These are phyloP conservation scores for Lactarius deliciosus DNA, from an alignment of 768 basidiomycete species.

Conservation along the genomic window DNA sequence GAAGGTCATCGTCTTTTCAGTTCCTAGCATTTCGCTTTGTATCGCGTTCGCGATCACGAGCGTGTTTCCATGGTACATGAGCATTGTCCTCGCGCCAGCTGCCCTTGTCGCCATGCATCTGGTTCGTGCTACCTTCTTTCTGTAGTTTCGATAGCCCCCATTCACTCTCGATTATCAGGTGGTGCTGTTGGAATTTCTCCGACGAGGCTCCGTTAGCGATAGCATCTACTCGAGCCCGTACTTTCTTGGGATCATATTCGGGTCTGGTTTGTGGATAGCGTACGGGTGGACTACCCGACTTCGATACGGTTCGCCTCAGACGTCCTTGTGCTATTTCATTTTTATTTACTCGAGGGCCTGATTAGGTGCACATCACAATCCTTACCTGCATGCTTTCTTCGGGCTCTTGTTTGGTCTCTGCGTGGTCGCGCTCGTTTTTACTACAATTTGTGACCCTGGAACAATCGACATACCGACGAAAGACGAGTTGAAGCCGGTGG, in stretches of 20 bases:
- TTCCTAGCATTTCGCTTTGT: not conserved
- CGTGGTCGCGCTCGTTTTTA: not conserved
- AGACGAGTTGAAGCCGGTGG: slow-evolving; percentile 9
- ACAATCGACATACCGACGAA: not conserved
- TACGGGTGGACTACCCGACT: slow-evolving; percentile 20
- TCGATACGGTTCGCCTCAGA: not conserved
- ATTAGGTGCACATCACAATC: not conserved
- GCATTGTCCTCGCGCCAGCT: not conserved
- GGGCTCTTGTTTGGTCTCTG: slow-evolving; percentile 1
- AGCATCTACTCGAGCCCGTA: not conserved
- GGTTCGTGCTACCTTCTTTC: not conserved
- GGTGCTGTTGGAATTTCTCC: not conserved
- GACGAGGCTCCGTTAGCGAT: not conserved
- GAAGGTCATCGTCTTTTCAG: slow-evolving; percentile 8
- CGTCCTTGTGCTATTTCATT: not conserved
- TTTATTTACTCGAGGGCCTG: not conserved
- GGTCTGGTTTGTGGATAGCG: not conserved
- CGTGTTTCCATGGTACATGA: slow-evolving; percentile 17
- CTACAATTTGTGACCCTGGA: slow-evolving; percentile 10
- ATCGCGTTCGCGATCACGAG: slow-evolving; percentile 5
- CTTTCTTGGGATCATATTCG: not conserved
- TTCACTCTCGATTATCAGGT: not conserved
- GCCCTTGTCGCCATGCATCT: not conserved
- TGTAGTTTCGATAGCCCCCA: not conserved
- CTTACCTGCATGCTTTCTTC: not conserved